Evolutionary conservation across 2,329 filamentous ascomycete genomes (phyloP), one percentile per base, ranked within the genome.

Genomic region (Talaromyces sp.): DNA sequence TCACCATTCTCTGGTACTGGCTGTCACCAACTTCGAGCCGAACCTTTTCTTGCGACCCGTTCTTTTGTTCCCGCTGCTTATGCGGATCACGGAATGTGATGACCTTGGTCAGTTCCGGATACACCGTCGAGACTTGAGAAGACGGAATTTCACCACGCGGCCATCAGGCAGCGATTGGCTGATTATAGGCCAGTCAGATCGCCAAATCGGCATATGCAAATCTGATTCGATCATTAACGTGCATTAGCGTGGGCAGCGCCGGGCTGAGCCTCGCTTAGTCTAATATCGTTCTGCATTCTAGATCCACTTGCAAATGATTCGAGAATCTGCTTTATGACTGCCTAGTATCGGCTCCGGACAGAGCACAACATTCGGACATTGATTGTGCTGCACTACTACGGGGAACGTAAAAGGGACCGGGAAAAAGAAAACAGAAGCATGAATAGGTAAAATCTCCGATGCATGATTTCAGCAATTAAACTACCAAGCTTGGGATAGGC

Each of bases 231-330:
- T 59, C 37, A 50, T 52, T 43, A 22, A 41, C 64, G 47, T 66
- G 64, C 64, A 66, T 66, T 66, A 66, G 64, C 47, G 60, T 45
- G 35, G 47, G 59, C 64, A 63, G 64, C 39, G 60, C 16, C 31
- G 45, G 45, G 64, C 64, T 66, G 64, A 66, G 64, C 60, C 60
- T 63, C 47, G 63, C 59, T 37, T 41, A 57, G 41, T 33, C 27
- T 58, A 41, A 54, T 22, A 48, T 37, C 31, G 47, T 10, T 33
- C 47, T 41, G 57, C 24, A 24, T 63, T 48, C 52, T 39, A 48
- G 62, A 27, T 47, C 50, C 50, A 57, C 48, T 27, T 10, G 45
- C 27, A 33, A 54, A 24, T 62, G 56, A 59, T 59, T 59, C 19
- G 56, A 59, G 56, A n/a, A 27, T 22, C 45, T 43, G 56, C 8